Evolutionary conservation across 2,329 filamentous ascomycete genomes (phyloP).

Genomic region (Nemania sp.): DNA sequence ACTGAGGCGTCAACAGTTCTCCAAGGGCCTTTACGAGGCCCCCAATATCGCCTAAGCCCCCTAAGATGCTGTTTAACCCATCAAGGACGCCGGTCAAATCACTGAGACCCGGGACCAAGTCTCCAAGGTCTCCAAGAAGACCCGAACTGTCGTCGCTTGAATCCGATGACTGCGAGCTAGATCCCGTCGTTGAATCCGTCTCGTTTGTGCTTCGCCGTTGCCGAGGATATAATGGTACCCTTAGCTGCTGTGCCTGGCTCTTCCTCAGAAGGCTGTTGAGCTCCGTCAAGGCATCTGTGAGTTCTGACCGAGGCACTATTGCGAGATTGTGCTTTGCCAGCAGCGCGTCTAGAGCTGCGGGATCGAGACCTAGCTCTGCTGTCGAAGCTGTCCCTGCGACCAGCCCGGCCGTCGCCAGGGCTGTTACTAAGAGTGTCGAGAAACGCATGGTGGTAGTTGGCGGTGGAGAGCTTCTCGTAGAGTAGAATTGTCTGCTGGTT

Average conservation of each 20-base stretch:
- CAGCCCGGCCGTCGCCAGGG: constrained; percentile 52
- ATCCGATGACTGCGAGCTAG: constrained; percentile 28
- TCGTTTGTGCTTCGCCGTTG: constrained; percentile 39
- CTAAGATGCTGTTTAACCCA: constrained; percentile 45
- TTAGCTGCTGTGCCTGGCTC: constrained; percentile 47
- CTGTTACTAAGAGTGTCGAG: constrained; percentile 52
- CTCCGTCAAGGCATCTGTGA: constrained; percentile 59
- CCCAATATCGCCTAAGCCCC: constrained; percentile 47
- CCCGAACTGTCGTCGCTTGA: constrained; percentile 8
- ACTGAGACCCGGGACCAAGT: constrained; percentile 44
- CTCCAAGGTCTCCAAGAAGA: constrained; percentile 38
- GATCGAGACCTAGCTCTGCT: constrained; percentile 50
- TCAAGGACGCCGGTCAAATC: constrained; percentile 46
- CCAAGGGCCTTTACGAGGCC: constrained; percentile 49
- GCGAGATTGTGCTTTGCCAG: constrained; percentile 59
- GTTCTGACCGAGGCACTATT: constrained; percentile 59
- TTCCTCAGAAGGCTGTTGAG: constrained; percentile 56
- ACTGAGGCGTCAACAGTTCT: constrained; percentile 54
- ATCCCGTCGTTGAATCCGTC: constrained; percentile 38
- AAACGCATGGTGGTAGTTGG: constrained; percentile 53
- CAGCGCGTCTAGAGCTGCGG: constrained; percentile 53
- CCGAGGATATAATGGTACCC: constrained; percentile 46
- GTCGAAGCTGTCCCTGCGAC: constrained; percentile 49
- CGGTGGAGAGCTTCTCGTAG: constrained; percentile 30
- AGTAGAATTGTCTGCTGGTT: constrained; percentile 37